Evolutionary conservation across 164 flowering plant genomes (phyloP).

Genomic region (Liquidambar formosana): DNA sequence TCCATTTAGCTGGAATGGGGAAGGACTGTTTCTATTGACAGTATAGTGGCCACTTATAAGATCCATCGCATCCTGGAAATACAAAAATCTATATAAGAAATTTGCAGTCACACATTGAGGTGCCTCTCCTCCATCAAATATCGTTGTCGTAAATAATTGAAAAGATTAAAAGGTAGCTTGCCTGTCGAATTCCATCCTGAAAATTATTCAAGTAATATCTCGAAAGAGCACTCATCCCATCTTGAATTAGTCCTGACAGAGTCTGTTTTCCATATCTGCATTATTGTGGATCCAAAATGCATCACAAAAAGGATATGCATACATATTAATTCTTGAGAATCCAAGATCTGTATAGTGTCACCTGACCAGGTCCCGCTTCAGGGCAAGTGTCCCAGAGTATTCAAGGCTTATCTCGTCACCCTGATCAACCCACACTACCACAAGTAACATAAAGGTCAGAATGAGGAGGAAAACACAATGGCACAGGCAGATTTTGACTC

Average conservation of each 20-base stretch:
- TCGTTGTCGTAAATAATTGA: background rate
- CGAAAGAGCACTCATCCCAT: constrained; percentile 90
- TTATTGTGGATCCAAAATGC: constrained; percentile 5
- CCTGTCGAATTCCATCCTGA: constrained; percentile 93
- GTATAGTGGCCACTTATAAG: constrained; percentile 83
- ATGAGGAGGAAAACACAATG: constrained; percentile 4
- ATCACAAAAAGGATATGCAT: constrained; percentile 2
- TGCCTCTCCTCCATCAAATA: background rate
- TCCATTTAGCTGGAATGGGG: constrained; percentile 77
- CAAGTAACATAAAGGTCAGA: constrained; percentile 8
- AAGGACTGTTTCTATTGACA: constrained; percentile 55
- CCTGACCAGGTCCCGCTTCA: constrained; percentile 91
- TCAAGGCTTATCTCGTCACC: constrained; percentile 97
- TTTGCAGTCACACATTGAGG: background rate
- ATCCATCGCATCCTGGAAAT: constrained; percentile 88
- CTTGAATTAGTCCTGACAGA: constrained; percentile 69
- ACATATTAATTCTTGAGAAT: background rate
- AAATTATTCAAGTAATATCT: constrained; percentile 92
- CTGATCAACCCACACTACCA: constrained; percentile 91
- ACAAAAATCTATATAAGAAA: constrained; percentile 3
- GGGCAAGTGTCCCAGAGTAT: constrained; percentile 91
- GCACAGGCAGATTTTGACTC: background rate
- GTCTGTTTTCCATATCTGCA: constrained; percentile 93
- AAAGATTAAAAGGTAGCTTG: constrained; percentile 21
- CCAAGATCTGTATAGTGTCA: constrained; percentile 16